These are phyloP conservation scores for Wickerhamomyces chaumierensis DNA, from an alignment of 805 yeast genomes.

Conservation along the genomic window DNA sequence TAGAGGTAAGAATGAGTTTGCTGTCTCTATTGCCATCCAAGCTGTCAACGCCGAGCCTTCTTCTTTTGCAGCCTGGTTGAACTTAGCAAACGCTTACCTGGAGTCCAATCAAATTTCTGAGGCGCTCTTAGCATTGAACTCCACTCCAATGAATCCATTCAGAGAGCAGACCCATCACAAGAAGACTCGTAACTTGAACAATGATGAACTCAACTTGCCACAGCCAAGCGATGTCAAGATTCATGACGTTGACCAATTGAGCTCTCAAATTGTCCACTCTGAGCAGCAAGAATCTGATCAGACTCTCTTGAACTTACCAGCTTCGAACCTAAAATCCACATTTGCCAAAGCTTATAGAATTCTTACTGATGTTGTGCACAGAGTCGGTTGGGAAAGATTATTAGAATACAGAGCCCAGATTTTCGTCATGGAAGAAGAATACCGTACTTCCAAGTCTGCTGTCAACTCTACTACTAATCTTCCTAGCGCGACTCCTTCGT, in stretches of 20 bases:
- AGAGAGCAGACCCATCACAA: slow-evolving; percentile 55
- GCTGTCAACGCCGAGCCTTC: slow-evolving; percentile 69
- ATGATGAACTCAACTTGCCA: slow-evolving; percentile 58
- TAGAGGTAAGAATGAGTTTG: slow-evolving; percentile 42
- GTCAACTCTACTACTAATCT: slow-evolving; percentile 3
- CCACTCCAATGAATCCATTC: slow-evolving; percentile 69
- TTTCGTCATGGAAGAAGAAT: slow-evolving; percentile 62
- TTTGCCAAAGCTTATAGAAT: slow-evolving; percentile 47
- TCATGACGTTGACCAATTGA: slow-evolving; percentile 56
- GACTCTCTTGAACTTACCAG: slow-evolving; percentile 49
- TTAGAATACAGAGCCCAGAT: slow-evolving; percentile 47
- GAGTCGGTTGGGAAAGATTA: slow-evolving; percentile 64
- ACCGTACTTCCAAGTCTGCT: slow-evolving; percentile 24
- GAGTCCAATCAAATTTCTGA: slow-evolving; percentile 55
- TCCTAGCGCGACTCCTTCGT: not conserved
- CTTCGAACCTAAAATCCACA: slow-evolving; percentile 52
- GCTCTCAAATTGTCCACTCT: slow-evolving; percentile 48
- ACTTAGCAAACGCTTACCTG: slow-evolving; percentile 53
- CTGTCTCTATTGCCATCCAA: slow-evolving; percentile 45
- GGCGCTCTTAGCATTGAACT: slow-evolving; percentile 60
- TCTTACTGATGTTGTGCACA: slow-evolving; percentile 52
- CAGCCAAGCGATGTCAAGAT: slow-evolving; percentile 64
- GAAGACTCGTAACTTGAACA: slow-evolving; percentile 42
- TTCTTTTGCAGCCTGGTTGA: slow-evolving; percentile 65
- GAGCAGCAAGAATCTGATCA: slow-evolving; percentile 63